phyloP scores from a whole-genome alignment of 1,284 basidiomycete genomes.

The Apiotrichum gamsii region DNA sequence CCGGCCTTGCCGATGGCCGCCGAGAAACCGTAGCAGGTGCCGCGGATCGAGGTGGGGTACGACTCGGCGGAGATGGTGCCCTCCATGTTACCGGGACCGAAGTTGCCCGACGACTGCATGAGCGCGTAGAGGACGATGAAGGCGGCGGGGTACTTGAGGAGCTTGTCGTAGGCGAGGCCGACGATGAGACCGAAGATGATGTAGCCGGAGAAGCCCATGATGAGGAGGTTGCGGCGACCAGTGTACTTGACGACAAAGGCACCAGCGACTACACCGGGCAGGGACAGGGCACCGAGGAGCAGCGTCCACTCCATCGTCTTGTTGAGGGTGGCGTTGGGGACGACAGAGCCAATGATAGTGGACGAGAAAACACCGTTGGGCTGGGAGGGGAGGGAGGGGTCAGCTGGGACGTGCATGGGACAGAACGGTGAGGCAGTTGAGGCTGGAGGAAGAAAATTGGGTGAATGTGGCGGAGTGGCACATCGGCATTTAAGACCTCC shows the following conservation, averaged over 20 bases:
- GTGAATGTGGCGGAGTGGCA: too few species aligned
- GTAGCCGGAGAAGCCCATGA: slow-evolving; percentile 49
- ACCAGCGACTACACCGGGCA: slow-evolving; percentile 62
- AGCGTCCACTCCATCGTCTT: slow-evolving; percentile 58
- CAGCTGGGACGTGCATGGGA: too few species aligned
- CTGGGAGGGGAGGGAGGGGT: too few species aligned
- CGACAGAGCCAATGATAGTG: slow-evolving; percentile 51
- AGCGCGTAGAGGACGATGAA: slow-evolving; percentile 22
- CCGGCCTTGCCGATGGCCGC: slow-evolving; percentile 68
- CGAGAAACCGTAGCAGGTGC: slow-evolving; percentile 61
- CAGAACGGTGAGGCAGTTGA: too few species aligned
- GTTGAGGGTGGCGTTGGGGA: slow-evolving; percentile 48
- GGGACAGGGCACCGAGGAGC: slow-evolving; percentile 59
- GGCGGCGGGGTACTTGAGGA: slow-evolving; percentile 57
- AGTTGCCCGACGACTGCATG: slow-evolving; percentile 53
- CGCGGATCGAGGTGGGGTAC: slow-evolving; percentile 62
- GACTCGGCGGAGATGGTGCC: slow-evolving; percentile 56
- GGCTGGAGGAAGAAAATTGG: too few species aligned
- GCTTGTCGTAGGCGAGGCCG: slow-evolving; percentile 59
- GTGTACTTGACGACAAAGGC: slow-evolving; percentile 57
- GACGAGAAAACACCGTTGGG: slow-evolving; percentile 61
- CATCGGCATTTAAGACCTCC: too few species aligned
- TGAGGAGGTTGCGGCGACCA: slow-evolving; percentile 50
- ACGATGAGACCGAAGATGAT: slow-evolving; percentile 65
- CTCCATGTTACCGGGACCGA: slow-evolving; percentile 68